Evolutionary conservation across 257 asterid genomes (phyloP), one percentile per base, ranked within the genome.

Genomic region (Solanum virginianum): DNA sequence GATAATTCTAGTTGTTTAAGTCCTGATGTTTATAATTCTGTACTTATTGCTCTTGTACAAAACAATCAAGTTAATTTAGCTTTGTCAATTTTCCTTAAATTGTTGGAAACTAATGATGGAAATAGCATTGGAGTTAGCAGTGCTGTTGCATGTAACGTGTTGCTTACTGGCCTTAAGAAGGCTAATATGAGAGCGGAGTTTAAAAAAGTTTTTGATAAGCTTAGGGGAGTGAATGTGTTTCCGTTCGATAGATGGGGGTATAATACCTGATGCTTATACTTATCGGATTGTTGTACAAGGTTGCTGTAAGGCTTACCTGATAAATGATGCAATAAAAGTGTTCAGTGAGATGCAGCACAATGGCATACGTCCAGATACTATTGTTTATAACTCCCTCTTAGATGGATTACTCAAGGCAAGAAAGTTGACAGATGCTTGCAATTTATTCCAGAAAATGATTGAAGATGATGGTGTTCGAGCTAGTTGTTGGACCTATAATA

Each of bases 401-500:
- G 94, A 93, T 90, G 99, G 99, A 41, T 88, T 96, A 87, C 86
- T 96, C 82, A 96, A 93, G 92, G 90, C 97, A 32, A 92, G 96
- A 89, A 96, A 90, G 89, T 83, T 96, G 49, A 89, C 66, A 24
- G 98, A 92, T 88, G 97, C 99, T 0, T 97, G 99, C 92, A 89
- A 87, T 85, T 91, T 97, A 32, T 97, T 94, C 85, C 97, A 97
- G 90, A 94, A 89, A 87, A 97, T 95, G 98, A 93, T 90, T n/a
- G 94, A 93, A 24, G 98, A 94, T 83, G 94, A 91, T 89, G 93
- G 97, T 43, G 91, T 92, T 7, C 89, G 96, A 86, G 92, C 99
- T 32, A 89, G 97, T 18, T 91, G 95, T 90, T 95, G 98, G 96
- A 97, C 99, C 20, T 95, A 94, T 83, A 97, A 97, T 86, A 94